Evolutionary conservation across 306 rosid genomes (phyloP).

Genomic region (Inga laurina): DNA sequence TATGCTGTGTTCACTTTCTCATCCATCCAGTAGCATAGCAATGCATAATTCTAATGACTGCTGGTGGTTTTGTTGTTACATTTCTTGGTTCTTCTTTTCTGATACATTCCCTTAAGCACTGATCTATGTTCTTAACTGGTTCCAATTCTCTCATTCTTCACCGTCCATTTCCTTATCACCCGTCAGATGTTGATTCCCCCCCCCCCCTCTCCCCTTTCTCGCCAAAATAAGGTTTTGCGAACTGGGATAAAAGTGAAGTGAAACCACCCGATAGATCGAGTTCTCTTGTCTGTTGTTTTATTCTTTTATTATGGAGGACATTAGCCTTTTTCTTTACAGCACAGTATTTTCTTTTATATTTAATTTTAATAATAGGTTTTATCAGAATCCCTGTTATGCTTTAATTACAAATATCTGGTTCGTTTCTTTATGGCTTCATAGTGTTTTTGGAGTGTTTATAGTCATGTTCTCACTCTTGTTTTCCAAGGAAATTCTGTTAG

Average conservation of each 20-base stretch:
- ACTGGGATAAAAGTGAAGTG: not conserved
- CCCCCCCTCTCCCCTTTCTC: not conserved
- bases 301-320: not conserved
- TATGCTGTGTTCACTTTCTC: not conserved
- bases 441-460: not conserved
- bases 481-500: conserved; percentile 17
- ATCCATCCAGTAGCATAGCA: not conserved
- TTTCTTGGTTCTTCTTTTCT: not conserved
- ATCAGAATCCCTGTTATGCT: not conserved
- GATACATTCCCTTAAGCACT: not conserved
- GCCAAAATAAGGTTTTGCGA: not conserved
- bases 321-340: conserved; percentile 8
- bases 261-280: not conserved
- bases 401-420: not conserved
- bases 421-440: not conserved
- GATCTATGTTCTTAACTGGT: not conserved
- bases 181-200: not conserved
- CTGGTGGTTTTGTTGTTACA: not conserved
- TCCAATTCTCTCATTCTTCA: not conserved
- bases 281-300: not conserved
- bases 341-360: not conserved
- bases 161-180: not conserved
- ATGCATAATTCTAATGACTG: not conserved
- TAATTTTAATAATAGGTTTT: not conserved
- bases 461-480: not conserved